These are phyloP conservation scores for Galerina marginata DNA, from an alignment of 768 basidiomycete genomes.

Conservation along the genomic window DNA sequence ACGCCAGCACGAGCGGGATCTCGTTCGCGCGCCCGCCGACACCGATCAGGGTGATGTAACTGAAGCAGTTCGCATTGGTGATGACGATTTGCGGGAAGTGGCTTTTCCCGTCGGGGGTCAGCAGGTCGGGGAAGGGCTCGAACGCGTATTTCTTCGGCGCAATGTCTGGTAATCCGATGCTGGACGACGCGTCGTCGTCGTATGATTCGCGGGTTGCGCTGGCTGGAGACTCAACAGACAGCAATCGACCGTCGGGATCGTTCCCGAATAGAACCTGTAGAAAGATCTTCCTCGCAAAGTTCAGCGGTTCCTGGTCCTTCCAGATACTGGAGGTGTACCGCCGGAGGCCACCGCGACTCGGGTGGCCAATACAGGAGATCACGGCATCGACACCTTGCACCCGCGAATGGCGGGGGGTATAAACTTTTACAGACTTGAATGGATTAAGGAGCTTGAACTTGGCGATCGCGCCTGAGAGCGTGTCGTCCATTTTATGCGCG, in stretches of 20 bases:
- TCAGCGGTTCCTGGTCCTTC: slow-evolving; percentile 49
- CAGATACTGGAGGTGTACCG: slow-evolving; percentile 47
- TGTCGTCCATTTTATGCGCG: slow-evolving; percentile 55
- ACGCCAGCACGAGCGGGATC: slow-evolving; percentile 70
- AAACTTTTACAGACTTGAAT: slow-evolving; percentile 27
- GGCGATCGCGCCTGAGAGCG: slow-evolving; percentile 54
- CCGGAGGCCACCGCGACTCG: slow-evolving; percentile 24
- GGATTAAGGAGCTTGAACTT: slow-evolving; percentile 45
- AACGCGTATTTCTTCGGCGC: slow-evolving; percentile 20
- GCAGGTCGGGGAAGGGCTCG: slow-evolving; percentile 29
- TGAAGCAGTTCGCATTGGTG: slow-evolving; percentile 55
- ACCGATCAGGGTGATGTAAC: slow-evolving; percentile 68
- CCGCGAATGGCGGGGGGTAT: slow-evolving; percentile 12
- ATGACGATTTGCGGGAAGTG: slow-evolving; percentile 43
- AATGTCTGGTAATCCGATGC: slow-evolving; percentile 14
- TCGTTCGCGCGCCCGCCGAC: slow-evolving; percentile 48
- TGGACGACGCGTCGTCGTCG: slow-evolving; percentile 25
- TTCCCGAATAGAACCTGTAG: slow-evolving; percentile 61
- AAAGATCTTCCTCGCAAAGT: slow-evolving; percentile 59
- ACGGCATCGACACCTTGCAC: slow-evolving; percentile 34
- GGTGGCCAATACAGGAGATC: slow-evolving; percentile 31
- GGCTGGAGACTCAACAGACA: slow-evolving; percentile 41
- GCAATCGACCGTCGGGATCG: slow-evolving; percentile 35
- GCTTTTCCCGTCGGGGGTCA: slow-evolving; percentile 17
- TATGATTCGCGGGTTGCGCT: slow-evolving; percentile 32